phyloP scores from a whole-genome alignment of 768 basidiomycete species.

The Vishniacozyma victoriae region DNA sequence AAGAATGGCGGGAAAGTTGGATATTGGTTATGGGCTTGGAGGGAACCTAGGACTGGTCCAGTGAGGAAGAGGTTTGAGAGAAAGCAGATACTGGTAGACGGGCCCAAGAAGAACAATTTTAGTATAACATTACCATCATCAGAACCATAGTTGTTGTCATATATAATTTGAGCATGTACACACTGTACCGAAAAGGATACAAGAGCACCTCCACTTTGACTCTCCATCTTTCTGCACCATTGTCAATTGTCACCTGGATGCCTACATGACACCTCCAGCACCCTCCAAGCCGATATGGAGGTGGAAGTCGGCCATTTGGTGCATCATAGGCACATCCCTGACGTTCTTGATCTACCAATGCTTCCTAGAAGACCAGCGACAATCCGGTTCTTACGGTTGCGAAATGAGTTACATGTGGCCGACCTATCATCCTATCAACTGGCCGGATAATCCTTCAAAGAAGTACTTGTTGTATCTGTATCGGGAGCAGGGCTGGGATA shows the following conservation, averaged over 20 bases:
- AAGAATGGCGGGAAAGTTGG: conserved; percentile 71
- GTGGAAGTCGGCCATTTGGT: too few relatives aligned
- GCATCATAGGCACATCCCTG: too few relatives aligned
- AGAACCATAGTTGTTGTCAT: not conserved
- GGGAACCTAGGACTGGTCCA: not conserved
- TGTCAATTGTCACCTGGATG: too few relatives aligned
- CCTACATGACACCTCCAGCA: too few relatives aligned
- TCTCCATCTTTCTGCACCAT: too few relatives aligned
- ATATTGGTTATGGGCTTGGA: conserved; percentile 66
- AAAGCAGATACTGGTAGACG: conserved; percentile 60
- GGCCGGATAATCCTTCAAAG: conserved; percentile 63
- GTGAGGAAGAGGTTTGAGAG: conserved; percentile 48
- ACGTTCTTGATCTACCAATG: conserved; percentile 7
- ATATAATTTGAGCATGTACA: not conserved
- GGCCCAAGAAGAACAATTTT: conserved; percentile 72
- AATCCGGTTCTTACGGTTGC: conserved; percentile 37
- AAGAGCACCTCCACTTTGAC: not conserved
- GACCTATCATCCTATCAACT: conserved; percentile 68
- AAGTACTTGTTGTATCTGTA: conserved; percentile 87
- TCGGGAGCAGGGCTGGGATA: conserved; percentile 80
- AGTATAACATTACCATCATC: conserved; percentile 51
- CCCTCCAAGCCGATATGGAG: too few relatives aligned
- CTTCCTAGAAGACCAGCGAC: conserved; percentile 10
- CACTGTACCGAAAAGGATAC: not conserved
- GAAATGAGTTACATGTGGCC: conserved; percentile 53